These are phyloP conservation scores for Trametes pubescens DNA, from an alignment of 1,284 basidiomycete genomes.

Conservation along the genomic window DNA sequence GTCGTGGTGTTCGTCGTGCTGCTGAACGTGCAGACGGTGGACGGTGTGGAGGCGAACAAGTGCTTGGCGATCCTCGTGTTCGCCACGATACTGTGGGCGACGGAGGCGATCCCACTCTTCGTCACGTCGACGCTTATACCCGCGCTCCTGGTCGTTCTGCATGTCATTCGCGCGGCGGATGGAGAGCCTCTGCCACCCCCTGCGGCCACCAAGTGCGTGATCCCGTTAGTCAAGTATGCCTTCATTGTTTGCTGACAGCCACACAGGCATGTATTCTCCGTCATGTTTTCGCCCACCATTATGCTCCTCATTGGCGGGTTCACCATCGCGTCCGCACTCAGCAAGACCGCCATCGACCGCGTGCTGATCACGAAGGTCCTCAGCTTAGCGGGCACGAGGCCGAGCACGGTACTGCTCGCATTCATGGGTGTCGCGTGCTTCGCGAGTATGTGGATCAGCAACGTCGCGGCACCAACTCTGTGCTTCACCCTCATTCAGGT, in stretches of 20 bases:
- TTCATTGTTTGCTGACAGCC: conserved; percentile 7
- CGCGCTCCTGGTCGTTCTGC: conserved; percentile 86
- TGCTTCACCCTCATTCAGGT: conserved; percentile 98
- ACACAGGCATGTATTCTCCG: conserved; percentile 74
- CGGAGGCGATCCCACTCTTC: conserved; percentile 97
- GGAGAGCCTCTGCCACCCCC: conserved; percentile 66
- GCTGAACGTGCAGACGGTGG: conserved; percentile 68
- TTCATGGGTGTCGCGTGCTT: conserved; percentile 99
- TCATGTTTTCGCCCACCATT: conserved; percentile 93
- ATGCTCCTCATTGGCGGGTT: conserved; percentile 98
- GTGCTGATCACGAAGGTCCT: conserved; percentile 94
- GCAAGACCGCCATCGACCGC: conserved; percentile 98
- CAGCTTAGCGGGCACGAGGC: conserved; percentile 88
- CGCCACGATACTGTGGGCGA: conserved; percentile 96
- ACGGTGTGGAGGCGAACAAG: conserved; percentile 83
- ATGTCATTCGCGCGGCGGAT: conserved; percentile 77
- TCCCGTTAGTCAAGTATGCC: background rate
- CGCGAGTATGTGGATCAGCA: conserved; percentile 99
- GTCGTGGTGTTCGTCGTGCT: conserved; percentile 65
- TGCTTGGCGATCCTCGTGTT: conserved; percentile 93
- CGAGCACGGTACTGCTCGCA: conserved; percentile 87
- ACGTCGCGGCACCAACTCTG: conserved; percentile 96
- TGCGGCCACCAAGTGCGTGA: conserved; percentile 83
- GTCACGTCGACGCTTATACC: conserved; percentile 95
- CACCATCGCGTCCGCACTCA: conserved; percentile 96